Conservation (phyloP, 805 yeast genomes). For the Saccharomycopsis oosterbeekiorum region DNA sequence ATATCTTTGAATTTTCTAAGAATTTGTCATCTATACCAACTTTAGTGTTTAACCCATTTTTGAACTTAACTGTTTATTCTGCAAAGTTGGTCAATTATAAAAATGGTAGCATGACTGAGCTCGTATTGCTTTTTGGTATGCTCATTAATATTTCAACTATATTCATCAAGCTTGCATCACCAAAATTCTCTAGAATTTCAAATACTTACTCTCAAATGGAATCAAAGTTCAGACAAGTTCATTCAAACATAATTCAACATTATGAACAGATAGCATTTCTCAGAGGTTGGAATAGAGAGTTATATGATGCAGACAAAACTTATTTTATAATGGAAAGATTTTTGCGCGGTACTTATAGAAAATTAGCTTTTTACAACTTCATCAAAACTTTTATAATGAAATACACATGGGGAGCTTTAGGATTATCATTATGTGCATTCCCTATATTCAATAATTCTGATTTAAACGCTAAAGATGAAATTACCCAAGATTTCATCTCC, state of each 20-base stretch:
- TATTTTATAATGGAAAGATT: slow-evolving; percentile 77
- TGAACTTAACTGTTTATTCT: slow-evolving; percentile 13
- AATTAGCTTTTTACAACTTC: slow-evolving; percentile 66
- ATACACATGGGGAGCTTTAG: slow-evolving; percentile 95
- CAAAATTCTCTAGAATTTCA: slow-evolving; percentile 79
- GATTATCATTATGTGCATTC: slow-evolving; percentile 74
- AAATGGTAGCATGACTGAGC: slow-evolving; percentile 68
- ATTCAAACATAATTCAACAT: slow-evolving; percentile 68
- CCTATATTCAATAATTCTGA: slow-evolving; percentile 66
- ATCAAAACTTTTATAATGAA: slow-evolving; percentile 84
- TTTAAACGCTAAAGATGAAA: slow-evolving; percentile 16
- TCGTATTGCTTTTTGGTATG: slow-evolving; percentile 66
- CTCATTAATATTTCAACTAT: slow-evolving; percentile 75
- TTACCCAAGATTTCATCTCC: slow-evolving; percentile 49
- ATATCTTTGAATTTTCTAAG: slow-evolving; percentile 61
- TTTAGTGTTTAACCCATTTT: slow-evolving; percentile 42
- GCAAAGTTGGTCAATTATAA: slow-evolving; percentile 29
- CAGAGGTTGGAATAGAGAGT: slow-evolving; percentile 72
- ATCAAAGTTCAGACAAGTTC: slow-evolving; percentile 74
- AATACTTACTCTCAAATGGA: slow-evolving; percentile 70
- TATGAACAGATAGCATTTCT: slow-evolving; percentile 83
- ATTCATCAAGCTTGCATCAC: slow-evolving; percentile 65
- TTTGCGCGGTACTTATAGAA: slow-evolving; percentile 64
- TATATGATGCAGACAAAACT: slow-evolving; percentile 64
- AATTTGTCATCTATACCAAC: slow-evolving; percentile 70